These are phyloP conservation scores for Sutorius australiensis DNA, from an alignment of 768 basidiomycete species.

Conservation along the genomic window DNA sequence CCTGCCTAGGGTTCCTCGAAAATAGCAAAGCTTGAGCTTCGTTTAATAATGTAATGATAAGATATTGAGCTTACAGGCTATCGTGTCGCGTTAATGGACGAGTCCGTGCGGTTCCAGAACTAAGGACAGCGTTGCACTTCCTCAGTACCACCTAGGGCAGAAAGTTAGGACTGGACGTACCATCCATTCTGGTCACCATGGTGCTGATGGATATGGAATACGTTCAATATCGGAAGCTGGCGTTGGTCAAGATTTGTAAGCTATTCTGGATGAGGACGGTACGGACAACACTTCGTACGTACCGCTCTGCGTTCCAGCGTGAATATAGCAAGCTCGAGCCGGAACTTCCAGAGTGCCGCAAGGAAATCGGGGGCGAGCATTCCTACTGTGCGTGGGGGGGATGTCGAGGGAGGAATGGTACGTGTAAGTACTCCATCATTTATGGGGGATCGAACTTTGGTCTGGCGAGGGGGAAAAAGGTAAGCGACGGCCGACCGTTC, in stretches of 20 bases:
- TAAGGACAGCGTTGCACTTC: background rate
- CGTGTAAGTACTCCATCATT: background rate
- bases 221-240: constrained; percentile 22
- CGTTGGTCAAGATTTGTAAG: background rate
- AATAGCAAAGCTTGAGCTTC: background rate
- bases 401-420: background rate
- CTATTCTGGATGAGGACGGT: background rate
- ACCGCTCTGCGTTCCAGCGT: constrained; percentile 22
- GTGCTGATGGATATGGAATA: constrained; percentile 6
- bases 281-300: background rate
- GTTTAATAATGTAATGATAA: background rate
- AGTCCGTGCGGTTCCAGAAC: background rate
- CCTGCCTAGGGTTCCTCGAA: background rate
- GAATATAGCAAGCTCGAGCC: constrained; percentile 19
- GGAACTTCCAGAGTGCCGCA: constrained; percentile 15
- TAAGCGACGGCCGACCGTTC: background rate
- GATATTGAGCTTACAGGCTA: background rate
- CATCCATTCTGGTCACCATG: background rate
- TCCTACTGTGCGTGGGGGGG: background rate
- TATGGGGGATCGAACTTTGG: background rate
- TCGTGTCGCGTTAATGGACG: background rate
- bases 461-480: background rate
- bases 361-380: constrained; percentile 9
- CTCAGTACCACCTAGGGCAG: background rate
- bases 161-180: constrained; percentile 2